Base-by-base conservation (phyloP, 2,329 filamentous ascomycete genomes). In the Teratosphaeriaceae sp. region DNA sequence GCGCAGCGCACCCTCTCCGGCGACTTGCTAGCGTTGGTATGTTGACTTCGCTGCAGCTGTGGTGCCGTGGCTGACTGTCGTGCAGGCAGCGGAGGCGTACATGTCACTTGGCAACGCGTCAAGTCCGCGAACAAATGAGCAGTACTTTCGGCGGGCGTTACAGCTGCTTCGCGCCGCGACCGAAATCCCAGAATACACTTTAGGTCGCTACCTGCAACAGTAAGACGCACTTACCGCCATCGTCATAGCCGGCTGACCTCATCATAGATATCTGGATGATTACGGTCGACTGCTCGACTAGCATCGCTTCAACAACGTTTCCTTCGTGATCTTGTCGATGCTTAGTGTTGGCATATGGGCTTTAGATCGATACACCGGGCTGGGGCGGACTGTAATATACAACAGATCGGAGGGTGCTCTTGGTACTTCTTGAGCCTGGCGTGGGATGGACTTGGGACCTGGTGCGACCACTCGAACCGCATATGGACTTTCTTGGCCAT, bases 21-120 rank as follows among this genome's bases (percentile, higher is more conserved):
- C 19, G 57, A 65, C 40, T 54, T 76, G 6, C 61, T 76, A 15
- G 60, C 66, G 29, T 64, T 60, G 26, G 73, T 74, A 54, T 53
- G 65, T 60, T n/a, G 12, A 16, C 15, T 16, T 33, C 26, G 18
- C 31, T 33, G 12, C 23, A 15, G 26, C 24, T 24, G 27, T 22
- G 19, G 11, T 41, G 43, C 47, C 13, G 9, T 12, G 19, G 18
- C 30, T 38, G 31, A 41, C 23, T 30, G 24, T 13, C 30, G 18
- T 30, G 47, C 47, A 73, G 70, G 66, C 72, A 24, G 72, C 73
- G 16, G 72, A 76, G 59, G 68, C 72, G 24, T 67, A 67, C 45
- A 75, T 75, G 68, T 74, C 68, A 41, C 53, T 76, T 13, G 72
- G 72, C 12, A 76, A 74, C 43, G 70, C 73, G 1, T 71, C 69